Conservation (phyloP, 495 filamentous ascomycete genomes). For the Aspergillus leporis region DNA sequence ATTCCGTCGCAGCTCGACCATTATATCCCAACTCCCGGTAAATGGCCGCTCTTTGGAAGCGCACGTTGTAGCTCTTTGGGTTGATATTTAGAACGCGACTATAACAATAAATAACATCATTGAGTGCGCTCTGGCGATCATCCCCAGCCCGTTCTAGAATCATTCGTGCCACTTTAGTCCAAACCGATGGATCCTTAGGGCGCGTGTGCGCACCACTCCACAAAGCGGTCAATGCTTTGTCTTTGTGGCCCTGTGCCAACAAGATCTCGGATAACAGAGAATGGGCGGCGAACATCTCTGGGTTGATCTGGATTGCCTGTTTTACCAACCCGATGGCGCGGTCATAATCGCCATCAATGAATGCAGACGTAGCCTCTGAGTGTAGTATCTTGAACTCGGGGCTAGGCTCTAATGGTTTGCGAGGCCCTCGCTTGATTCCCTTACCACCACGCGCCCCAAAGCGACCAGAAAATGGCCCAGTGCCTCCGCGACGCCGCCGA, state of each 20-base stretch:
- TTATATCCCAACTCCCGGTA: conserved; percentile 58
- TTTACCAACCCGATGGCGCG: conserved; percentile 60
- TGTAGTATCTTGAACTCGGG: conserved; percentile 73
- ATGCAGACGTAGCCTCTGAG: conserved; percentile 68
- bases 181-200: conserved; percentile 64
- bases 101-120: conserved; percentile 67
- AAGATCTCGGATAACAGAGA: conserved; percentile 72
- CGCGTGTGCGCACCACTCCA: conserved; percentile 72
- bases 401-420: conserved; percentile 70
- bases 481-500: conserved; percentile 35
- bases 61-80: conserved; percentile 54
- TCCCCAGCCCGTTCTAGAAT: conserved; percentile 62
- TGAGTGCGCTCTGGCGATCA: conserved; percentile 49
- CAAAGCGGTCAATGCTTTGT: conserved; percentile 66
- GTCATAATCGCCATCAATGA: conserved; percentile 65
- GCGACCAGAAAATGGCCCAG: conserved; percentile 43
- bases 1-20: conserved; percentile 59
- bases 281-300: conserved; percentile 80
- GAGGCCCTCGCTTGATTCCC: conserved; percentile 61
- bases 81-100: conserved; percentile 66
- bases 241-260: conserved; percentile 63
- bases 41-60: conserved; percentile 60
- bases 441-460: conserved; percentile 48
- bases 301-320: conserved; percentile 76
- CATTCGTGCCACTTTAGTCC: conserved; percentile 67